Evolutionary conservation across 768 basidiomycete genomes (phyloP), one percentile per base, ranked within the genome.

Genomic region (Kwoniella dendrophila): DNA sequence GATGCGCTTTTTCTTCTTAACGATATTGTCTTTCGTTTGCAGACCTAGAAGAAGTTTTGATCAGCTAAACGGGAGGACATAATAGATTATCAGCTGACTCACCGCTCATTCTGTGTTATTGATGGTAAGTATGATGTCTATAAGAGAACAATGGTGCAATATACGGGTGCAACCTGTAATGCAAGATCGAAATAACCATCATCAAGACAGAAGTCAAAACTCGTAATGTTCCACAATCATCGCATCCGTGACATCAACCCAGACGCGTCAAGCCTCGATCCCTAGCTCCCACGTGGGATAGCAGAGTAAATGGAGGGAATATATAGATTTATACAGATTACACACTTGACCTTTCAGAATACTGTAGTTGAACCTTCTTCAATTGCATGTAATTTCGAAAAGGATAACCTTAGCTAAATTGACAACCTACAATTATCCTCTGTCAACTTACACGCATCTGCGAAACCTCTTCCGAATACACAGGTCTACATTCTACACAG

Each of bases 1-100:
- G 14, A 75, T 53, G 14, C 71, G 69, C 61, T 72, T 75, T 56
- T 69, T 71, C 62, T 69, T 65, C 47, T 47, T 52, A 0, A 36
- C 20, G 24, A 38, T 33, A 34, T 62, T 29, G 18, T 22, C 30
- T 47, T 67, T 70, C 29, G 67, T 32, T 3, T 67, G 68, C 3
- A 53, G 55, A 20, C 66, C 73, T 29, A 33, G 29, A 24, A 67
- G 65, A 69, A 34, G 8, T 20, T 20, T 22, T 2, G n/a, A 29
- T 53, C 38, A 50, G 56, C 29, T 8, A 41, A 41, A 1, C 2
- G 38, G 5, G 11, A 22, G 5, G 18, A 16, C 33, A 16, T 33
- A 33, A 44, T n/a, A 2, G 14, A 22, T 24, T 1, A n/a, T 43
- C 3, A 29, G 22, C 45, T 32, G 57, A 60, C 66, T 56, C 43